These are phyloP conservation scores for Grosmannia clavigera DNA, from an alignment of 2,329 filamentous ascomycete genomes.

Conservation along the genomic window DNA sequence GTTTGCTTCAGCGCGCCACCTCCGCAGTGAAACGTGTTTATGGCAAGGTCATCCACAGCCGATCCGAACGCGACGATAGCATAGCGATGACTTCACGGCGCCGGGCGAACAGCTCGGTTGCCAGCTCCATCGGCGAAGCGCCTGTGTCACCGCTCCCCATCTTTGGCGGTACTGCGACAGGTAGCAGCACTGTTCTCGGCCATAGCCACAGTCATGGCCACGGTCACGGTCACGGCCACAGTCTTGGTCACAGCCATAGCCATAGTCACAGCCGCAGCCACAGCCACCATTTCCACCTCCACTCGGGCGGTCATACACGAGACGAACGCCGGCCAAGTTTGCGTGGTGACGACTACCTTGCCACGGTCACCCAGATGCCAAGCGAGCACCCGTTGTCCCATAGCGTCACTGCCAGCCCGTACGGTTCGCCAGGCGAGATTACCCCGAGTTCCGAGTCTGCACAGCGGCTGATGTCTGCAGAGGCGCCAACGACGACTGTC, in stretches of 20 bases:
- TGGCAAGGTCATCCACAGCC: conserved; percentile 50
- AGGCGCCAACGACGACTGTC: not conserved
- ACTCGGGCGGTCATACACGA: conserved; percentile 25
- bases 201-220: not conserved
- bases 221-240: conserved; percentile 4
- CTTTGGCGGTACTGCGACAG: conserved; percentile 13
- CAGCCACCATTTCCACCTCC: conserved; percentile 4
- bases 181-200: not conserved
- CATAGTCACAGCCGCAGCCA: conserved; percentile 3
- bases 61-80: conserved; percentile 44
- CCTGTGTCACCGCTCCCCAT: conserved; percentile 28
- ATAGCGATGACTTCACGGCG: conserved; percentile 31
- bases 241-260: conserved; percentile 4
- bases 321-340: conserved; percentile 41
- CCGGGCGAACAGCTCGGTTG: conserved; percentile 48
- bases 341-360: conserved; percentile 42
- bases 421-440: conserved; percentile 26
- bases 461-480: conserved; percentile 11
- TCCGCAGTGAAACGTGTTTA: conserved; percentile 62
- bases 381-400: conserved; percentile 63
- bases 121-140: conserved; percentile 49
- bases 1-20: conserved; percentile 71
- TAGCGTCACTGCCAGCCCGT: conserved; percentile 60
- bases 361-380: conserved; percentile 29
- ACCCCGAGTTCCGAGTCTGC: conserved; percentile 10